phyloP scores from a whole-genome alignment of 768 basidiomycete species.

The Auricularia auricula-judae region DNA sequence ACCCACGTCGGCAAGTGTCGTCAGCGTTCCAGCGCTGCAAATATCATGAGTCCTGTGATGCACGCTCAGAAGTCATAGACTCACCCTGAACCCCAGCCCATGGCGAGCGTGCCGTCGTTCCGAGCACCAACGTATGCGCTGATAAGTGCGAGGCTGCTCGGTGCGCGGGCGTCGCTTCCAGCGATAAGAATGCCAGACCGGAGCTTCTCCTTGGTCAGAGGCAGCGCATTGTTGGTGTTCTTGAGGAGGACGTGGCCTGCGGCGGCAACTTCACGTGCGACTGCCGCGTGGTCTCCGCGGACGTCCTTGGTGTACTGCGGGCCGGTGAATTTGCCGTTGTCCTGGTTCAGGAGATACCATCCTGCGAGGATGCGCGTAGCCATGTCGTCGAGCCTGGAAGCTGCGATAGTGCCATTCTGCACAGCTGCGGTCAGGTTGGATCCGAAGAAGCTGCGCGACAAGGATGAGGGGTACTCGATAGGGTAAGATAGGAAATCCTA shows the following conservation, averaged over 20 bases:
- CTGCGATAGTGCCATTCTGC: constrained; percentile 22
- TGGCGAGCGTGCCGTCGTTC: constrained; percentile 4
- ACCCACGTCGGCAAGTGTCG: constrained; percentile 65
- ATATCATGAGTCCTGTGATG: no score
- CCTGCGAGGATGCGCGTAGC: constrained; percentile 26
- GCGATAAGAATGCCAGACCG: constrained; percentile 6
- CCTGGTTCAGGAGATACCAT: constrained; percentile 14
- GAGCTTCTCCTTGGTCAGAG: constrained; percentile 14
- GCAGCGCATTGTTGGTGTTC: constrained; percentile 20
- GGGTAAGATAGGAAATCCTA: no score
- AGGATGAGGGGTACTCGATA: constrained; percentile 6
- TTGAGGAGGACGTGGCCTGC: constrained; percentile 27
- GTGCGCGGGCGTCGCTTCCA: constrained; percentile 3
- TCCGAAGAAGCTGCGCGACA: constrained; percentile 16
- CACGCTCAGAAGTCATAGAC: not conserved
- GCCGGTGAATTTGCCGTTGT: constrained; percentile 13
- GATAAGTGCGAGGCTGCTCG: not conserved
- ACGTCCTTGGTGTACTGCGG: constrained; percentile 13
- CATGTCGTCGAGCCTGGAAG: constrained; percentile 21
- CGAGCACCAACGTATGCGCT: not conserved
- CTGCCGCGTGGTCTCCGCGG: constrained; percentile 16
- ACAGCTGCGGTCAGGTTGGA: constrained; percentile 18
- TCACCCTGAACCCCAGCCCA: constrained; percentile 3
- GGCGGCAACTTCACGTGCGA: constrained; percentile 26
- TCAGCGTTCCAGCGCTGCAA: constrained; percentile 54